Base-by-base conservation (phyloP, 1,284 basidiomycete genomes). In the Marasmius fiardii region DNA sequence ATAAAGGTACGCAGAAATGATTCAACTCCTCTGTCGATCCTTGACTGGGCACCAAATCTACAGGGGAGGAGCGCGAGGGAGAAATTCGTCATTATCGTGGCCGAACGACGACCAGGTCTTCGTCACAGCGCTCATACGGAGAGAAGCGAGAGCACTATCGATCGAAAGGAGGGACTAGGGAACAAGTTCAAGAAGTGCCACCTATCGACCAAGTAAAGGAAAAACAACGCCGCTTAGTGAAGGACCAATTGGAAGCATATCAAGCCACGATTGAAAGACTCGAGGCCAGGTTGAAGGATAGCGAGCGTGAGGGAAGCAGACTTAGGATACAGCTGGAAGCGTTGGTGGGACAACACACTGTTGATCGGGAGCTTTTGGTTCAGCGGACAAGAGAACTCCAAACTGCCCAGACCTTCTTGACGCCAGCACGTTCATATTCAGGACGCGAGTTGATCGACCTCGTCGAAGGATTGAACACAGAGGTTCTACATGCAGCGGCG, bases 401-500 rank as follows among this genome's bases (percentile, higher is more conserved):
- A 14, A 39, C 41, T 21, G 51, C 56, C 34, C 56, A 61, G 34
- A 43, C 31, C 18, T 61, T 51, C 16, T 43, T 60, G n/a, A 23
- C 47, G 12, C 41, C n/a, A 26, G 33, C 49, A 12, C 58, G 59
- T 44, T 48, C 34, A 16, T 48, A 53, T 35, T 51, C 58, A n/a
- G 56, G 56, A 14, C 53, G 56, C 23, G 59, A 60, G n/a, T 56
- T 68, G 45, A 64, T 65, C 43, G 49, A n/a, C 18, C 60, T 66
- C 53, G 58, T 63, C 16, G 57, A 62, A 16, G 41, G 51, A 1
- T 45, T 70, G 5, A 70, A 68, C 55, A 58, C 62, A 4, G 66
- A 65, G 45, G 66, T 68, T 52, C 54, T 64, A 11, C 66, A 68
- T 39, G 43, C 54, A 16, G 60, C 65, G 11, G 64, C 68, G 16